Base-by-base conservation (phyloP, 495 filamentous ascomycete genomes). In the Hypoxylon lienhwacheense region DNA sequence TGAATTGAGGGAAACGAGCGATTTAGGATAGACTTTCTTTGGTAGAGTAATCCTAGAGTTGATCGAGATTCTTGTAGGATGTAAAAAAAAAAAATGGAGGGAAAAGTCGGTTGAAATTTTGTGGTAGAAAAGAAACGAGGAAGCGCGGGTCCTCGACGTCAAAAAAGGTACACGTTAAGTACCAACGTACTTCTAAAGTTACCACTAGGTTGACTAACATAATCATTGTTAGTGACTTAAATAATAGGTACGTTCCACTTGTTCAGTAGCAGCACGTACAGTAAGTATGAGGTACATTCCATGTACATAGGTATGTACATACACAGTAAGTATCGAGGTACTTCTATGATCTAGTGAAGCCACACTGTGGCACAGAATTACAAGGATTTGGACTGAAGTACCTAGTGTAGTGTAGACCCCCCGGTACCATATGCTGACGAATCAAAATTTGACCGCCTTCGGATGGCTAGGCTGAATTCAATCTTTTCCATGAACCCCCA, bases 1-100 rank as follows among this genome's bases (percentile, higher is more conserved):
- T 93, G 83, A 80, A 57, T 65, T 53, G 61, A 51, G 48, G 51
- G 20, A 49, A 45, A 55, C 49, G 58, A 61, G 58, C 29, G 47
- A 56, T 47, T 49, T 52, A 61, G 29, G 41, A 57, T 64, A 53
- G 25, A 37, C 54, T 51, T 34, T 44, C 29, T 44, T 47, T 29
- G 32, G 35, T 59, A 43, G 40, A 47, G 45, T 51, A 17, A 20
- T 54, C 31, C 41, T 53, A 53, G 37, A 21, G 47, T 39, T 25
- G 29, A 55, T 54, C 61, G 57, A 7, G 37, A 34, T 24, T 32
- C n/a, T 8, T 4, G 24, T 26, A 26, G 24, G 8, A 26, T 4
- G 24, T 4, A 8, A 26, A 26, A 26, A 15, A 21, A 11, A 35
- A 17, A 14, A 7, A 44, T 24, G 24, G n/a, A 24, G 24, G 17